Conservation (phyloP, 176 grass and related monocot genomes). For the Chrysopogon serrulatus region DNA sequence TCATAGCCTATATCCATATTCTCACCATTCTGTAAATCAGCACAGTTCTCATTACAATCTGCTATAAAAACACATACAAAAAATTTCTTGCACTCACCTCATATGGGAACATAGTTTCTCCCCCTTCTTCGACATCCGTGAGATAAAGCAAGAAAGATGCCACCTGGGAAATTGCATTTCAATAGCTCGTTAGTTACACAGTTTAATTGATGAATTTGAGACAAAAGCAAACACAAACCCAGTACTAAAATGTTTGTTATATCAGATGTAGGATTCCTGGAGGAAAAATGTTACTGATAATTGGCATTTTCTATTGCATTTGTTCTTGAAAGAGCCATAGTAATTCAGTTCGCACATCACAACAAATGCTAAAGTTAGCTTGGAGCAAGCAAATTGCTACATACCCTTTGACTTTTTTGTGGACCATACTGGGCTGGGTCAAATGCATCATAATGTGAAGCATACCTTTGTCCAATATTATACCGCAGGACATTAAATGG, state of each 20-base stretch:
- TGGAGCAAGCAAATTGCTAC: conserved; percentile 11
- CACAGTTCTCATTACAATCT: conserved; percentile 16
- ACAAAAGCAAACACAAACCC: not conserved
- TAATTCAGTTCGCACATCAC: not conserved
- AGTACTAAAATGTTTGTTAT: not conserved
- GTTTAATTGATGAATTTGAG: not conserved
- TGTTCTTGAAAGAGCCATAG: not conserved
- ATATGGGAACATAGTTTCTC: conserved; percentile 99
- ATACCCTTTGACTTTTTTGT: conserved; percentile 92
- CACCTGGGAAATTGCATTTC: conserved; percentile 47
- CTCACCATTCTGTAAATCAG: conserved; percentile 65
- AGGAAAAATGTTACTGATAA: not conserved
- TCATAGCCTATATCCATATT: conserved; percentile 96
- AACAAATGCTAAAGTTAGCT: not conserved
- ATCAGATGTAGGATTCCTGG: not conserved
- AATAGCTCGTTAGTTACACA: conserved; percentile 13
- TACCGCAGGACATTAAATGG: conserved; percentile 85
- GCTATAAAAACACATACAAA: not conserved
- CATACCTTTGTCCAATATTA: conserved; percentile 90
- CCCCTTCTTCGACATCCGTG: conserved; percentile 91
- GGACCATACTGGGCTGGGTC: conserved; percentile 90
- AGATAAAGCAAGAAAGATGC: conserved; percentile 98
- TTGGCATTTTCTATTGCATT: not conserved
- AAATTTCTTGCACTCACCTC: conserved; percentile 50
- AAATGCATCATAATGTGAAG: conserved; percentile 95